Conservation (phyloP, 768 basidiomycete species). For the Fomitopsis serialis region DNA sequence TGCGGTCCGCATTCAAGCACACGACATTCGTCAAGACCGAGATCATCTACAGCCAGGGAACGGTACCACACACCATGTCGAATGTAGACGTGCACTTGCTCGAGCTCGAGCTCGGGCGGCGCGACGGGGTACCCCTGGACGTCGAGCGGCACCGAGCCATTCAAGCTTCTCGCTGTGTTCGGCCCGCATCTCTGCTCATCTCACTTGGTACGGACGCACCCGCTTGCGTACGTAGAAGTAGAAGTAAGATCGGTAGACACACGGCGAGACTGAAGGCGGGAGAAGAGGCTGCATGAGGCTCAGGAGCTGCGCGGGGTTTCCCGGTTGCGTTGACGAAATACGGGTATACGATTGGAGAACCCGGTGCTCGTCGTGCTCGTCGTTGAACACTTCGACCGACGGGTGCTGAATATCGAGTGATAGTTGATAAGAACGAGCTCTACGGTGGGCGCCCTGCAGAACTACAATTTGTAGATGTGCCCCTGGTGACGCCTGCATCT, state of each 20-base stretch:
- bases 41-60: not conserved
- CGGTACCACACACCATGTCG: constrained; percentile 54
- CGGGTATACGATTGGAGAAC: too few species aligned
- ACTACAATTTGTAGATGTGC: too few species aligned
- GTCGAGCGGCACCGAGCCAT: constrained; percentile 35
- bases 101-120: constrained; percentile 48
- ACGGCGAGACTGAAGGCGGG: not conserved
- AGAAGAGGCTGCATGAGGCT: not conserved
- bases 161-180: not conserved
- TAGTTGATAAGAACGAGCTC: too few species aligned
- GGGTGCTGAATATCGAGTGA: too few species aligned
- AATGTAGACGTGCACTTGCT: constrained; percentile 73
- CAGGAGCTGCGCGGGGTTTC: not conserved
- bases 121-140: constrained; percentile 55
- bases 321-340: too few species aligned
- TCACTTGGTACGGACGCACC: not conserved
- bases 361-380: too few species aligned
- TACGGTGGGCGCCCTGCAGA: too few species aligned
- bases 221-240: not conserved
- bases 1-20: constrained; percentile 20
- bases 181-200: not conserved
- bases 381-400: too few species aligned
- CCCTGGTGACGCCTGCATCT: too few species aligned
- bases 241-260: not conserved
- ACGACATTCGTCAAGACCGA: not conserved